phyloP scores from a whole-genome alignment of 768 basidiomycete species.

The Kockovaella imperatae region DNA sequence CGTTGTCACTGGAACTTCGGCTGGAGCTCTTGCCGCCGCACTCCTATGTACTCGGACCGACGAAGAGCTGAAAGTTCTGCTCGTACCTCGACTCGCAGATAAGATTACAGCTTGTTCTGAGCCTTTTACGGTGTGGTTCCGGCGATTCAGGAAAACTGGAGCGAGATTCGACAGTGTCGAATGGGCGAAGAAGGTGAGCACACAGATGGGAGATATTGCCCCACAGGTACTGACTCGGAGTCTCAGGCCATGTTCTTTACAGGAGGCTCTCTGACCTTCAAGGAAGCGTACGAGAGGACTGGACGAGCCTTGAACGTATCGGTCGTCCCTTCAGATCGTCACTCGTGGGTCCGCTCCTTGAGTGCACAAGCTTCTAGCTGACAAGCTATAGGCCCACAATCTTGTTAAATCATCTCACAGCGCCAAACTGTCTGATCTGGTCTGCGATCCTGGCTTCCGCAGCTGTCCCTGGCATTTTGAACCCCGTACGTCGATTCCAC shows the following conservation, averaged over 20 bases:
- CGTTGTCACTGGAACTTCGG: conserved; percentile 90
- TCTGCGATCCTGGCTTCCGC: conserved; percentile 65
- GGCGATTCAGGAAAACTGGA: conserved; percentile 71
- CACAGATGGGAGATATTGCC: background rate
- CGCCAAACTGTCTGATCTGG: conserved; percentile 66
- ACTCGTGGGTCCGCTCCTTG: conserved; percentile 55
- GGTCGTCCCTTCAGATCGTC: conserved; percentile 79
- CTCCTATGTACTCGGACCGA: conserved; percentile 81
- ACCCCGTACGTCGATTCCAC: conserved; percentile 52
- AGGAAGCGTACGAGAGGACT: conserved; percentile 85
- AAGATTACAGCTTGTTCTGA: conserved; percentile 61
- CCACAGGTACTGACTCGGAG: background rate
- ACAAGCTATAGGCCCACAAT: conserved; percentile 73
- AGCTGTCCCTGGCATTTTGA: conserved; percentile 89
- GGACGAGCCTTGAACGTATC: conserved; percentile 90
- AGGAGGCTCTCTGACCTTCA: conserved; percentile 86
- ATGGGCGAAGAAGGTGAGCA: conserved; percentile 78
- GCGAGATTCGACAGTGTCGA: conserved; percentile 85
- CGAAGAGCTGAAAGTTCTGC: conserved; percentile 66
- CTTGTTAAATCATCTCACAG: conserved; percentile 82
- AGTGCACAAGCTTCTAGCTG: background rate
- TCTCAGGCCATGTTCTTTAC: conserved; percentile 77
- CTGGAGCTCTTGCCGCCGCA: conserved; percentile 65
- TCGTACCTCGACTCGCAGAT: conserved; percentile 76
- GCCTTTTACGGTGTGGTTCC: conserved; percentile 41